Percentiles rank a stretch among this genome's conserved stretches.
These are phyloP conservation scores for Amylocystis lapponica DNA, from an alignment of 768 basidiomycete genomes.

Conservation along the genomic window DNA sequence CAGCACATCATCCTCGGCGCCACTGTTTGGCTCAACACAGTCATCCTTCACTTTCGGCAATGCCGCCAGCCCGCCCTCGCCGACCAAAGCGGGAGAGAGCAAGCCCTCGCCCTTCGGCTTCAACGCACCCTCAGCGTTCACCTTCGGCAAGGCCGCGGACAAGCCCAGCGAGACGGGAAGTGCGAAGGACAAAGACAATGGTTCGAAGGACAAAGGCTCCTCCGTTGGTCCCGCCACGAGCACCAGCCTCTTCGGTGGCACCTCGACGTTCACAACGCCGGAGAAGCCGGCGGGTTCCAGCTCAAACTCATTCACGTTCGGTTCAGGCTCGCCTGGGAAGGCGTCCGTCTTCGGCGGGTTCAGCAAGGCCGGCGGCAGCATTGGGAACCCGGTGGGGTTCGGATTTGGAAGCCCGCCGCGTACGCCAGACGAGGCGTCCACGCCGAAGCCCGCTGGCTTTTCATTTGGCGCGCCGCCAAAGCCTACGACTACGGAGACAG, in stretches of 20 bases:
- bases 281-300: slow-evolving; percentile 11
- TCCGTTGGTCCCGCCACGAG: slow-evolving; percentile 3
- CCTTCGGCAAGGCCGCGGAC: slow-evolving; percentile 9
- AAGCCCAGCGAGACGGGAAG: too few relatives aligned
- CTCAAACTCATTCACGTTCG: slow-evolving; percentile 3
- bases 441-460: slow-evolving; percentile 2
- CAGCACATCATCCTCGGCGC: neutral
- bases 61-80: neutral
- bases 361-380: slow-evolving; percentile 32
- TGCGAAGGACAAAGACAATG: slow-evolving; percentile 11
- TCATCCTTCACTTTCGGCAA: slow-evolving; percentile 4
- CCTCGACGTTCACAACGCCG: slow-evolving; percentile 6
- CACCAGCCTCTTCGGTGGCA: slow-evolving; percentile 9
- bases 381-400: slow-evolving; percentile 64
- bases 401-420: slow-evolving; percentile 42
- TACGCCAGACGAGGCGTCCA: slow-evolving; percentile 17
- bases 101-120: slow-evolving; percentile 1
- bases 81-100: neutral
- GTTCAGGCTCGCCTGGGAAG: slow-evolving; percentile 11
- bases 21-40: neutral
- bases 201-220: slow-evolving; percentile 1
- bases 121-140: slow-evolving; percentile 2
- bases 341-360: slow-evolving; percentile 18
- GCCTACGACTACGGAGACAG: slow-evolving; percentile 9
- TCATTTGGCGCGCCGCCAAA: slow-evolving; percentile 20